Evolutionary conservation across 371 early-diverging fungal genomes (phyloP), one percentile per base, ranked within the genome.

Genomic region (Mortierella sp.): DNA sequence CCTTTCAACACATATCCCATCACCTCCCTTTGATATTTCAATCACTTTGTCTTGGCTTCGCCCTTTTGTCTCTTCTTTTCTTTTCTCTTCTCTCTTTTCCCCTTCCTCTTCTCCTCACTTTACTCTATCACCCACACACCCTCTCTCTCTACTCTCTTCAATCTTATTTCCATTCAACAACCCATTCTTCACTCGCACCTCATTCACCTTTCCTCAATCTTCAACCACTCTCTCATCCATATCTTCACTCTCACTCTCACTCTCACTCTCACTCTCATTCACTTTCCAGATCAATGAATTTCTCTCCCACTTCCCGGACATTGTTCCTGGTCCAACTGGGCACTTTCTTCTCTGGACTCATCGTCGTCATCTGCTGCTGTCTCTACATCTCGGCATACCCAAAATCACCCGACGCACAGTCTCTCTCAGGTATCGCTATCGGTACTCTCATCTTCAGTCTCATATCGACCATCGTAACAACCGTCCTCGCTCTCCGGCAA

Each of bases 381-480:
- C 80, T 85, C 72, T 85, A 85, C 44, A 34, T 85, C 71, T 82
- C 82, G 0, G 80, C 86, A 34, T 85, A 82, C 57, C 86, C 86
- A 8, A 85, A 85, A 38, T 85, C 86, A 2, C 86, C 86, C 26
- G 80, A 80, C 8, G 65, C 78, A 31, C 80, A 72, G 4, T 74
- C 77, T 19, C 63, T 85, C 47, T 85, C 86, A 0, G 86, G 73
- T 10, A 77, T 85, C 42, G 77, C 86, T 55, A 72, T 74, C 54
- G 82, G 68, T 19, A 85, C 86, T 5, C 76, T 85, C 24, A 80
- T 77, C 81, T 82, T 85, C 54, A 78, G 78, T 0, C 71, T 85
- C 60, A 57, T 85, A 48, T 81, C 82, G 14, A 85, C 86, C 19
- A 55, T 85, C 8, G 74, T 60, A 14, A 85, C 86, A 1, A 60